These are phyloP conservation scores for Diaporthe ilicicola DNA, from an alignment of 2,329 filamentous ascomycete genomes.

Conservation along the genomic window DNA sequence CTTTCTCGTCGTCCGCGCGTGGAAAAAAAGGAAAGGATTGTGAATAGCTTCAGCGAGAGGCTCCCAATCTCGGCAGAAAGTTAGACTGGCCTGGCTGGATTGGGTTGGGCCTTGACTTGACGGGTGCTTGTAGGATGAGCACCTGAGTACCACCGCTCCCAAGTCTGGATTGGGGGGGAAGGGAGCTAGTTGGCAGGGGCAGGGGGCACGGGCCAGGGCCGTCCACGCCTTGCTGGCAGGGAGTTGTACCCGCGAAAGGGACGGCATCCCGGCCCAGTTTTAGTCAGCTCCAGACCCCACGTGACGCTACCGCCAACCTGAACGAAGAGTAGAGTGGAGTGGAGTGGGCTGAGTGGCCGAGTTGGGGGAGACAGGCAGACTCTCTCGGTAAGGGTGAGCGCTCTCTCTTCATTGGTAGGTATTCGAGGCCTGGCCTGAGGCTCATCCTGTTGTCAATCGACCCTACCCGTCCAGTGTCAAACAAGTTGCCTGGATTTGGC, in stretches of 20 bases:
- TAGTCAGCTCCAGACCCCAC: background rate
- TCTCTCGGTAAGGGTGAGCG: background rate
- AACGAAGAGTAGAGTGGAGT: background rate
- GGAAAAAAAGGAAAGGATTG: conserved; percentile 6
- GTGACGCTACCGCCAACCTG: conserved; percentile 5
- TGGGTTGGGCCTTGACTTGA: conserved; percentile 15
- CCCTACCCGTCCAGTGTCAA: background rate
- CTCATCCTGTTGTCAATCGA: background rate
- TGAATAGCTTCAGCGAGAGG: conserved; percentile 30
- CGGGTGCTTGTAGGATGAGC: conserved; percentile 16
- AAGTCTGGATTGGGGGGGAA: background rate
- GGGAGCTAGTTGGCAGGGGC: conserved; percentile 22
- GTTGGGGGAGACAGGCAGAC: background rate
- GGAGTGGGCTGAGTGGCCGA: too few relatives aligned
- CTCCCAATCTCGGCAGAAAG: conserved; percentile 24
- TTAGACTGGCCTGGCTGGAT: conserved; percentile 15
- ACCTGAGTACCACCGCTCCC: conserved; percentile 15
- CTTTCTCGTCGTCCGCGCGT: conserved; percentile 18
- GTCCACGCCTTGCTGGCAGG: background rate
- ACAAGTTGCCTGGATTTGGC: background rate
- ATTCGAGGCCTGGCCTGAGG: background rate
- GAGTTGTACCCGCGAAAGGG: too few relatives aligned
- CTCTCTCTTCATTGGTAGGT: background rate
- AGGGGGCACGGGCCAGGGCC: conserved; percentile 20
- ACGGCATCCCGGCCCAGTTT: background rate